Base-by-base conservation (phyloP, 495 filamentous ascomycete genomes). In the Aspergillus diversus region DNA sequence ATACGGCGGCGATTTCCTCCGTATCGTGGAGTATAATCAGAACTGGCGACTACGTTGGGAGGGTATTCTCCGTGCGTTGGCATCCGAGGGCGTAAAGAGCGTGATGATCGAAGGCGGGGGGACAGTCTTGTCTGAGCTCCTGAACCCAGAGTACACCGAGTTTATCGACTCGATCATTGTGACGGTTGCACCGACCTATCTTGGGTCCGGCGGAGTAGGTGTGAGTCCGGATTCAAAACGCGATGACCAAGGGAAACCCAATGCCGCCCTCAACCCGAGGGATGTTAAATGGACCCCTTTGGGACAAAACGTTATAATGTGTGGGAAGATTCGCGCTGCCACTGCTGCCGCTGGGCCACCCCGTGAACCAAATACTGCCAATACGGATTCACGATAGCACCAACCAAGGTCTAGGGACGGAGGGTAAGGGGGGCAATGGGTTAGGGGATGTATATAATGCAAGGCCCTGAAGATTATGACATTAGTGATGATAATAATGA, bases 31-130 rank as follows among this genome's bases (percentile, higher is more conserved):
- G 51, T 83, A 80, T 59, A 81, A 81, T 55, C 75, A 78, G 34
- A 72, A 78, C 55, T 81, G 77, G 78, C 74, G 80, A 54, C 64
- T 88, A 37, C 70, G 77, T 5, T 96, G 92, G 92, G 75, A 75
- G 48, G 77, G 77, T 43, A 80, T 96, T 27, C 73, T 95, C 11
- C 71, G 74, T 39, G 79, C 77, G 21, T 69, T 94, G 13, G 74
- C 73, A 52, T 74, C 75, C 7, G 80, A 90, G 60, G 88, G 89
- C 0, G 76, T 96, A 59, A 78, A 82, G 31, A 94, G 91, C 66
- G 82, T 97, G 33, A 97, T 96, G 93, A 81, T 97, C 43, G 93
- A 97, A 74, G 92, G 92, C 0, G 92, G 92, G 15, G 92, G 85
- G 4, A 82, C 82, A 17, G 85, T 97, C 52, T 88, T 96, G 66